Conservation (phyloP, 176 grass and related monocot species). For the Rhynchospora breviuscula region DNA sequence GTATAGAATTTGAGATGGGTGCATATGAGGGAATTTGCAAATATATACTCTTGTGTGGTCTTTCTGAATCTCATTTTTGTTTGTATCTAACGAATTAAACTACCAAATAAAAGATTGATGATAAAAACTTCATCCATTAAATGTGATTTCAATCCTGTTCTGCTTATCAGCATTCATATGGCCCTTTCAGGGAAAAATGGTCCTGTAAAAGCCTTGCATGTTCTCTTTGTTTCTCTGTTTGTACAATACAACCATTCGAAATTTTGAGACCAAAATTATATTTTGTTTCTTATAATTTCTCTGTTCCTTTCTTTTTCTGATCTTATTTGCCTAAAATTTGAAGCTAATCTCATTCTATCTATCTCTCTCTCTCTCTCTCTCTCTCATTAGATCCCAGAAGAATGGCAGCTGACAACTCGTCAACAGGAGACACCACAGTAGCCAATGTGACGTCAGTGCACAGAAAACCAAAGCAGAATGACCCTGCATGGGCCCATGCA, state of each 20-base stretch:
- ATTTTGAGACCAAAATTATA: too few relatives aligned
- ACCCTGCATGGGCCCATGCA: constrained; percentile 22
- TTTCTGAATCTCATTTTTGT: background rate
- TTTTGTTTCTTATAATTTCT: too few relatives aligned
- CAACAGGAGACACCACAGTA: constrained; percentile 4
- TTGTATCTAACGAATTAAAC: background rate
- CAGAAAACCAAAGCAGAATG: constrained; percentile 27
- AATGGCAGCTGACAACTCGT: constrained; percentile 27
- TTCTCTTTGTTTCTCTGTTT: too few relatives aligned
- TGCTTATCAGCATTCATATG: background rate
- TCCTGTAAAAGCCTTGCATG: background rate
- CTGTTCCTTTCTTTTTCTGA: too few relatives aligned
- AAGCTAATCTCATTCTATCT: background rate
- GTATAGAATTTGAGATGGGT: background rate
- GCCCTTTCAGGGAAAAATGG: background rate
- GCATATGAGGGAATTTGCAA: background rate
- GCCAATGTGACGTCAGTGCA: background rate
- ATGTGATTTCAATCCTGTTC: background rate
- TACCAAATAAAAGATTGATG: background rate
- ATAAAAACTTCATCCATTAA: background rate
- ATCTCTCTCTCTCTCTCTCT: background rate
- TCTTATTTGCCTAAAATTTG: too few relatives aligned
- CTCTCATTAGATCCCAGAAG: background rate
- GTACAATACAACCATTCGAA: too few relatives aligned
- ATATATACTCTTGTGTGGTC: background rate